These are phyloP conservation scores for Diaporthe sp. DNA, from an alignment of 2,329 filamentous ascomycete species.

Conservation along the genomic window DNA sequence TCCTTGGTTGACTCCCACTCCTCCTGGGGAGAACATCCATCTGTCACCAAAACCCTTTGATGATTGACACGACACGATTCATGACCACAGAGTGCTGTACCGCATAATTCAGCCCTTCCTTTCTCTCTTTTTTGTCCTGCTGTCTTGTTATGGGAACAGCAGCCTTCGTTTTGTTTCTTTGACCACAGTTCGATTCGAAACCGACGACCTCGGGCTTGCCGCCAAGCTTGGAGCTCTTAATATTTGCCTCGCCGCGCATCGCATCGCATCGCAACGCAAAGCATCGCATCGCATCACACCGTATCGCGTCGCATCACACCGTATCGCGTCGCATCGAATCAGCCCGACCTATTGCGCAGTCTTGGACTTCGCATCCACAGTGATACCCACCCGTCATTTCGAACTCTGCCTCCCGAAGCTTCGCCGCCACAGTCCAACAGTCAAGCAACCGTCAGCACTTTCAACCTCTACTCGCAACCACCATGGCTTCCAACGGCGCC, in stretches of 20 bases:
- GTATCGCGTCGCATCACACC: not conserved
- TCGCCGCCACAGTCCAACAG: not conserved
- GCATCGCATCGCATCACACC: no score
- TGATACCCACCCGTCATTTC: constrained; percentile 9
- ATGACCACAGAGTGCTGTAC: constrained; percentile 35
- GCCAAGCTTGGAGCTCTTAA: constrained; percentile 14
- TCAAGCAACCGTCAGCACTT: not conserved
- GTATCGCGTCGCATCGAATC: not conserved
- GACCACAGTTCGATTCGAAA: not conserved
- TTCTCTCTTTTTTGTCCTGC: constrained; percentile 26
- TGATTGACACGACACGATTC: constrained; percentile 38
- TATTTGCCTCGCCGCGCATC: not conserved
- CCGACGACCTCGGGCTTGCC: constrained; percentile 6
- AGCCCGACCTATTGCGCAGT: constrained; percentile 39
- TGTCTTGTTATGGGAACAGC: constrained; percentile 18
- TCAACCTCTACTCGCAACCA: constrained; percentile 4
- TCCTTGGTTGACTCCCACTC: not conserved
- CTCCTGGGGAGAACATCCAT: not conserved
- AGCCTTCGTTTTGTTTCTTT: constrained; percentile 29
- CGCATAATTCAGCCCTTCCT: constrained; percentile 23
- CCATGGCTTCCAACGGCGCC: constrained; percentile 47
- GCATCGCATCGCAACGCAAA: not conserved
- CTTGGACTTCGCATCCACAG: constrained; percentile 27
- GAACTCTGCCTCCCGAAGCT: constrained; percentile 43
- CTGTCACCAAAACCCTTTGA: constrained; percentile 28